Base-by-base conservation (phyloP, 2,329 filamentous ascomycete genomes). In the Calonectria montana region DNA sequence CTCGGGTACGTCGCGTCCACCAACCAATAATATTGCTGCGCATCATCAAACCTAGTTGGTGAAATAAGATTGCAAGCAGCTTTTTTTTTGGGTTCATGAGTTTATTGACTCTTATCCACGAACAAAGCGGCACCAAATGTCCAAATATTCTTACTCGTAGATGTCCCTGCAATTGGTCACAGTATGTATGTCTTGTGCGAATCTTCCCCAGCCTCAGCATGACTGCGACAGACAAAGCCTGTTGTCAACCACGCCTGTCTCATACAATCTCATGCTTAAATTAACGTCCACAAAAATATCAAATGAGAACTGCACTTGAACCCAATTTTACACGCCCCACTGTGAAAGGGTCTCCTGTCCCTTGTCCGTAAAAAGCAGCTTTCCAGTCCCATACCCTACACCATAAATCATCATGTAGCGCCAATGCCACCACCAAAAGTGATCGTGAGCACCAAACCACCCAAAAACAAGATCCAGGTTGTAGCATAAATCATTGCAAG, bases 391-490 rank as follows among this genome's bases (percentile, higher is more conserved):
- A 69, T 64, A 64, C 25, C 71, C 67, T 5, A 65, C 62, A 13
- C 35, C 55, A n/a, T 73, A 70, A 18, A 73, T 73, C 3, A 67
- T 16, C 2, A 59, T 55, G n/a, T 70, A 73, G 2, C 71, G 31
- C 2, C 39, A 45, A 50, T 73, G 71, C 71, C 70, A 73, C 67
- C 67, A 73, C 71, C 71, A 73, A 29, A 73, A 70, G 15, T 70
- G 63, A 16, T 73, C 63, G 6, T 50, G 62, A 5, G 71, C 45
- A 9, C 67, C 71, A 39, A 73, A 73, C 67, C 67, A 67, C 7
- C 67, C 63, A 41, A 73, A 73, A 0, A 73, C 41, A 39, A 71
- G 67, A 47, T 71, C 68, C 18, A 73, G 31, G 21, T 70, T 70
- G 27, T 73, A 73, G 12, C 63, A 73, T 1, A 73, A 53, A 27